Evolutionary conservation across 2,329 filamentous ascomycete species (phyloP).

Genomic region (Rutstroemia sp.): DNA sequence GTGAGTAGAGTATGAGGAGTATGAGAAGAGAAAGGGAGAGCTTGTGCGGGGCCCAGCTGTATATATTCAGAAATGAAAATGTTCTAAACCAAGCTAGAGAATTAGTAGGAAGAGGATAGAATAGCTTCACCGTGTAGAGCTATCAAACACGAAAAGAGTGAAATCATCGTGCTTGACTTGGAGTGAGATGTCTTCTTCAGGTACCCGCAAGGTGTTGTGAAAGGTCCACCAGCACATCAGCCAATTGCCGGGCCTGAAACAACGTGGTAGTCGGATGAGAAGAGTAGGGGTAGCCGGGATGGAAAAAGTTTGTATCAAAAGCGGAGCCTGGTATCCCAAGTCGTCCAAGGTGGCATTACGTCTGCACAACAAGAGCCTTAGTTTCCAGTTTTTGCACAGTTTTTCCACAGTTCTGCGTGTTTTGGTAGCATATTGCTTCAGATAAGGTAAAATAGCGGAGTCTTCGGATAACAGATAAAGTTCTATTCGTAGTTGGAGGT

Average conservation of each 20-base stretch:
- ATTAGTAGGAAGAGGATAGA: constrained; percentile 12
- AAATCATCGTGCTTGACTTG: not conserved
- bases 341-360: not conserved
- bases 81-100: constrained; percentile 23
- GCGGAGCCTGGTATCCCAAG: constrained; percentile 13
- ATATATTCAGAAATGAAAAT: constrained; percentile 23
- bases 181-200: too few species aligned
- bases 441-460: constrained; percentile 20
- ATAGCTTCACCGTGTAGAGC: constrained; percentile 10
- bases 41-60: constrained; percentile 9
- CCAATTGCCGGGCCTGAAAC: too few species aligned
- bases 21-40: not conserved
- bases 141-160: not conserved
- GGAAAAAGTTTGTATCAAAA: constrained; percentile 22
- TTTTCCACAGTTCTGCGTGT: not conserved
- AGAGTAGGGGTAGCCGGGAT: constrained; percentile 13
- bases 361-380: not conserved
- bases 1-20: not conserved
- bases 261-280: not conserved
- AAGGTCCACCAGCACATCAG: too few species aligned
- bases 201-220: too few species aligned
- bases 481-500: constrained; percentile 8
- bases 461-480: not conserved
- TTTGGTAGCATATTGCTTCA: not conserved
- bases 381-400: not conserved